These are phyloP conservation scores for Xylaria sp. DNA, from an alignment of 2,329 filamentous ascomycete genomes.

Conservation along the genomic window DNA sequence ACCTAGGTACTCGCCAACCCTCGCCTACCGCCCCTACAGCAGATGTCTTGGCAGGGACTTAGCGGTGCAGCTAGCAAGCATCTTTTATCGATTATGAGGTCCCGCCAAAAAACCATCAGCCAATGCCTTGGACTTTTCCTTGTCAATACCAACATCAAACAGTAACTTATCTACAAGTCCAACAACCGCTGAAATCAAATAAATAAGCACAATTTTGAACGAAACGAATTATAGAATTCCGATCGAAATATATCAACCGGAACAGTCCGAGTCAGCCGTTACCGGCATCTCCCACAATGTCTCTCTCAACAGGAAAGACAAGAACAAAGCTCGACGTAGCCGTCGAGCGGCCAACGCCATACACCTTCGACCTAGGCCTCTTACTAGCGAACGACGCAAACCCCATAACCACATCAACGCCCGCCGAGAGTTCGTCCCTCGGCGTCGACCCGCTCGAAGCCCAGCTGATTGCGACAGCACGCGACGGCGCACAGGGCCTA, in stretches of 20 bases:
- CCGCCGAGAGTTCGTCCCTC: constrained; percentile 58
- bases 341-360: constrained; percentile 48
- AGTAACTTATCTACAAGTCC: background rate
- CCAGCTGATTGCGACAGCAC: constrained; percentile 77
- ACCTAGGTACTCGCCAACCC: background rate
- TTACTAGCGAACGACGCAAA: constrained; percentile 90
- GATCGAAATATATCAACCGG: background rate
- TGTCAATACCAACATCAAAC: constrained; percentile 5
- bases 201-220: background rate
- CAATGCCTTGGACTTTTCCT: constrained; percentile 32
- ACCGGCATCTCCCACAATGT: constrained; percentile 37
- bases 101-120: constrained; percentile 40
- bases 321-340: constrained; percentile 48
- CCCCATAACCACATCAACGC: constrained; percentile 58
- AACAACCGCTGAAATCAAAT: background rate
- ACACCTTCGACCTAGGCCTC: constrained; percentile 65
- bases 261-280: background rate
- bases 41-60: constrained; percentile 22
- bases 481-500: constrained; percentile 91
- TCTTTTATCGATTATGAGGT: constrained; percentile 43
- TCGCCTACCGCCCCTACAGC: background rate
- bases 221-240: background rate
- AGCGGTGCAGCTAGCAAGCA: background rate
- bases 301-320: constrained; percentile 38
- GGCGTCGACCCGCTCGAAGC: constrained; percentile 66